Evolutionary conservation across 2,329 filamentous ascomycete genomes (phyloP), one percentile per base, ranked within the genome.

Genomic region (Aspergillus quadrilineatus): DNA sequence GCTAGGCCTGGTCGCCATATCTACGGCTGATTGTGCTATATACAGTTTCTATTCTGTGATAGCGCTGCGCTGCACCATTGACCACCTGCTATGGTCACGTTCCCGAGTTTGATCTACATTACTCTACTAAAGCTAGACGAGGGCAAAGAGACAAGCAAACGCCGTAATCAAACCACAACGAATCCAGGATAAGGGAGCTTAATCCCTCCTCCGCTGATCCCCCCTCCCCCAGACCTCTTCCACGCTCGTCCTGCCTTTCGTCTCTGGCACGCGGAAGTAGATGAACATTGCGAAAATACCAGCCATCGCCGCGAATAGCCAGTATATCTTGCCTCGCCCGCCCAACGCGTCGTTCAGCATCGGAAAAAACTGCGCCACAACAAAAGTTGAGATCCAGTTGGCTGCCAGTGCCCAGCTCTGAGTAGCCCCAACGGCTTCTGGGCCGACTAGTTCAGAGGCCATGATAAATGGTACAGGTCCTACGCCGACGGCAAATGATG

Each of bases 391-490:
- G 28, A 90, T 80, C 80, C 95, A 97, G 73, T 94, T 97, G 12
- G 90, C 88, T 1, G 86, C 90, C 26, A 97, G 76, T 0, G 88
- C 89, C 83, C 92, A 95, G 56, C 89, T 92, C 73, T 99, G 94
- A 0, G 91, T 89, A 0, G 93, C 91, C 1, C 93, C 92, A 0
- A 97, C 92, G 0, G 93, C 94, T 70, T 96, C 91, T 10, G 91
- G 87, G 0, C 87, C 89, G 0, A 97, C 94, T 2, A 97, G 83
- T 74, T 97, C 94, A 1, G 90, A 92, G 0, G 92, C 88, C 46
- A 99, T 82, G 63, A 97, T 95, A 73, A 97, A 99, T 0, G 94
- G 94, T 0, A 99, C 90, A 0, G 94, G 94, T 0, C 94, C 94
- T 0, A 99, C 82, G 0, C 94, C 94, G 12, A 96, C 83, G 0